Evolutionary conservation across 371 early-diverging fungal species (phyloP).

Genomic region (Apophysomyces variabilis): DNA sequence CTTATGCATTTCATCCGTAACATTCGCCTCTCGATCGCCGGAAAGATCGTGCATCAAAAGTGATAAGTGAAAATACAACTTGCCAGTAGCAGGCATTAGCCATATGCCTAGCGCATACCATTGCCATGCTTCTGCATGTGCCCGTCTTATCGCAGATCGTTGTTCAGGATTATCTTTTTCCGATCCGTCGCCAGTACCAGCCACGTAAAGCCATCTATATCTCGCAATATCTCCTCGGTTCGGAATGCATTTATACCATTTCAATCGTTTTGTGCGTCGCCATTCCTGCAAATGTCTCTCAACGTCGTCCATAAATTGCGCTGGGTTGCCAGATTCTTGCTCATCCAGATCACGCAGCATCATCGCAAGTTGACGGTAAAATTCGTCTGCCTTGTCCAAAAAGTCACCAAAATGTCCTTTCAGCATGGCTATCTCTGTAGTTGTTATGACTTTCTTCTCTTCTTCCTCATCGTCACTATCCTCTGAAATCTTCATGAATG

Average conservation of each 20-base stretch:
- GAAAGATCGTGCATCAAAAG: slow-evolving; percentile 24
- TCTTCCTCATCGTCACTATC: slow-evolving; percentile 9
- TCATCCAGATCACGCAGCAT: slow-evolving; percentile 42
- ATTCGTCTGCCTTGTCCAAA: slow-evolving; percentile 44
- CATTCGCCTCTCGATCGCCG: slow-evolving; percentile 7
- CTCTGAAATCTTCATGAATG: slow-evolving; percentile 18
- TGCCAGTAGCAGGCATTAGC: slow-evolving; percentile 64
- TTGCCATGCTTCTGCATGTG: slow-evolving; percentile 53
- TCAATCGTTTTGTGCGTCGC: slow-evolving; percentile 39
- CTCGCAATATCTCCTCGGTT: slow-evolving; percentile 64
- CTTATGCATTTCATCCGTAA: slow-evolving; percentile 36
- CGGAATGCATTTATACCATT: slow-evolving; percentile 61
- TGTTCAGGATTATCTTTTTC: slow-evolving; percentile 12
- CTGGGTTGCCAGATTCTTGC: slow-evolving; percentile 4
- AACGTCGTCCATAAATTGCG: slow-evolving; percentile 12
- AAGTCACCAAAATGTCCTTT: slow-evolving; percentile 31
- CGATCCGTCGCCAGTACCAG: slow-evolving; percentile 28
- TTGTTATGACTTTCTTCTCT: slow-evolving; percentile 16
- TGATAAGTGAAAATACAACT: slow-evolving; percentile 47
- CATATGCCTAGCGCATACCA: slow-evolving; percentile 61
- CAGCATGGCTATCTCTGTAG: slow-evolving; percentile 15
- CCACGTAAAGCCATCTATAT: slow-evolving; percentile 58
- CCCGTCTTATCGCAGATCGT: slow-evolving; percentile 18
- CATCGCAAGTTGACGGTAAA: slow-evolving; percentile 44
- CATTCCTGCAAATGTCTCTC: slow-evolving; percentile 34